phyloP scores from a whole-genome alignment of 208 protist species.

The Wallacemonas sp. region DNA sequence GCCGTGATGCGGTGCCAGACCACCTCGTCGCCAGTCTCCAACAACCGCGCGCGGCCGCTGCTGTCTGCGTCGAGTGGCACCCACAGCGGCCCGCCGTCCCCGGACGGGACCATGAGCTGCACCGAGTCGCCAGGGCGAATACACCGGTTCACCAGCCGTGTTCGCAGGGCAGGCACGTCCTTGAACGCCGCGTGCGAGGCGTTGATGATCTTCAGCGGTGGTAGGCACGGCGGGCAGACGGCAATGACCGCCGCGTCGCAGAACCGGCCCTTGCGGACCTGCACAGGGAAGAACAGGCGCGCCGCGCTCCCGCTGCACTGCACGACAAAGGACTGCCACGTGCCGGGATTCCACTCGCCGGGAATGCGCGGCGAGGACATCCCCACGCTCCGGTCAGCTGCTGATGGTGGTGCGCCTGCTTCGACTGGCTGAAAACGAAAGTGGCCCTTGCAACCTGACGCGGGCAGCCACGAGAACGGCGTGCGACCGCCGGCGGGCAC shows the following conservation, averaged over 20 bases:
- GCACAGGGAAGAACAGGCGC: slow-evolving; percentile 20
- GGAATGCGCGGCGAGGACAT: slow-evolving; percentile 5
- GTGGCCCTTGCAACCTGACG: not conserved
- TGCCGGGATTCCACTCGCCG: slow-evolving; percentile 9
- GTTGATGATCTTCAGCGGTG: slow-evolving; percentile 60
- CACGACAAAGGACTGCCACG: slow-evolving; percentile 8
- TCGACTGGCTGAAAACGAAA: slow-evolving; percentile 2
- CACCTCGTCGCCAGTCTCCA: slow-evolving; percentile 3
- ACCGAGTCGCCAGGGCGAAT: slow-evolving; percentile 23
- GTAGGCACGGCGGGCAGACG: slow-evolving; percentile 34
- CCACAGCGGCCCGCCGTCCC: slow-evolving; percentile 23
- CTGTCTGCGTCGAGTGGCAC: slow-evolving; percentile 29
- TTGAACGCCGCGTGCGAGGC: slow-evolving; percentile 36
- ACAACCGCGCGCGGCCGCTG: slow-evolving; percentile 13
- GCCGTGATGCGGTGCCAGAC: not conserved
- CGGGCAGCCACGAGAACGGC: slow-evolving; percentile 7
- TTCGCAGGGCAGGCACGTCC: slow-evolving; percentile 32
- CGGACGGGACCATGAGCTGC: slow-evolving; percentile 4
- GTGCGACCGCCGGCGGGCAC: not conserved
- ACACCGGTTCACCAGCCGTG: slow-evolving; percentile 29
- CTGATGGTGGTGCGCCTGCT: no score
- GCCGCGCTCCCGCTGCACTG: slow-evolving; percentile 25
- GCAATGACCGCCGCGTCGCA: slow-evolving; percentile 51
- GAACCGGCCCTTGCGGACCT: slow-evolving; percentile 35
- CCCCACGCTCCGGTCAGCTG: no score